phyloP scores from a whole-genome alignment of 345 rosid species.

The Reutealis trisperma region DNA sequence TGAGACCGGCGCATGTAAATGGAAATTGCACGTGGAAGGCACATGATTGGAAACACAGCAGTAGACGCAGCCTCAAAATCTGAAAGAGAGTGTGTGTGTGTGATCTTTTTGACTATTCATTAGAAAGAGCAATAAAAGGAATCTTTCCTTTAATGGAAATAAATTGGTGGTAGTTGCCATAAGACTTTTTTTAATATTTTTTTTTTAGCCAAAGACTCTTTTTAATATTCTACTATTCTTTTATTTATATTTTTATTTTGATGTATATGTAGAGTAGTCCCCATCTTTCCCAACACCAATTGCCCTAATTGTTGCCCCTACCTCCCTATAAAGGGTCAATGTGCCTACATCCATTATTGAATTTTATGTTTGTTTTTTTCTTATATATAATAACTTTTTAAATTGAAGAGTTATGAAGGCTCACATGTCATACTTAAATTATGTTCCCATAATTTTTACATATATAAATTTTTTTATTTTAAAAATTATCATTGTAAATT shows the following conservation, averaged over 20 bases:
- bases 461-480: too few relatives aligned
- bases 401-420: too few relatives aligned
- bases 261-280: neutral
- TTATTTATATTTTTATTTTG: too few relatives aligned
- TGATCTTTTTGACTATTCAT: constrained; percentile 13
- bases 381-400: neutral
- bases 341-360: neutral
- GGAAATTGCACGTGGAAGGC: too few relatives aligned
- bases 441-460: too few relatives aligned
- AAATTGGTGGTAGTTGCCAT: neutral
- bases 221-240: too few relatives aligned
- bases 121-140: constrained; percentile 10
- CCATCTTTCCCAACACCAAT: neutral
- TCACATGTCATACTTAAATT: too few relatives aligned
- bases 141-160: constrained; percentile 47
- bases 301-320: neutral
- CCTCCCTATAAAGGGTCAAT: constrained; percentile 14
- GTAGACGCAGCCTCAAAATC: neutral
- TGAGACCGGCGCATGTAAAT: too few relatives aligned
- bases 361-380: neutral
- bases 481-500: too few relatives aligned
- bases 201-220: too few relatives aligned
- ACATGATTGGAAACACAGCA: neutral
- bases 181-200: neutral
- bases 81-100: neutral